Evolutionary conservation across 768 basidiomycete species (phyloP), one percentile per base, ranked within the genome.

Genomic region (Lepiota venenata): DNA sequence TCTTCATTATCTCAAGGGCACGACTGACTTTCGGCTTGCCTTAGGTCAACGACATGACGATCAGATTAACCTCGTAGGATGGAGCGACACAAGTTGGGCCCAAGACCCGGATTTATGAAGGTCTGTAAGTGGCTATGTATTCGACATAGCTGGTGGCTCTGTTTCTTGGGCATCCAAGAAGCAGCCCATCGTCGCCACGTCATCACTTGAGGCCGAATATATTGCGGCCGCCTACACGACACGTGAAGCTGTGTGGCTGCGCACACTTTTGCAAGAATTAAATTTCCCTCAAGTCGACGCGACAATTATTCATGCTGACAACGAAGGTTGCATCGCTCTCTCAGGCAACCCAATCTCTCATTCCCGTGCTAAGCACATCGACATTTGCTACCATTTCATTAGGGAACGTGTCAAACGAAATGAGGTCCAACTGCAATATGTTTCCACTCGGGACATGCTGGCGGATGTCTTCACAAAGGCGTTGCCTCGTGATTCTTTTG

Each of bases 141-240:
- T 66, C 51, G 62, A 64, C 36, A 27, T 68, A 12, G 64, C 61
- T 32, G 61, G 63, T n/a, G 47, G 67, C 1, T 56, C 65, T 3
- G 58, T 74, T 20, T 62, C 64, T 25, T 73, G 71, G 73, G 61
- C 56, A 21, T 64, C n/a, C 64, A 69, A 68, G 56, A 62, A 62
- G 45, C 73, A 75, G 48, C 45, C 60, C 1, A 58, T 68, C 20
- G 63, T 70, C 15, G 62, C 70, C 29, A 65, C 71, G 2, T 73
- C 72, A 8, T 71, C 64, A 9, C 61, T 62, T 2, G 71, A 74
- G 54, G 63, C 69, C 10, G 69, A 75, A 57, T 72, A 74, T 54
- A 64, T 73, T 53, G 64, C 69, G 8, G 55, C 60, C 2, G 60
- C 66, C 2, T 61, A 71, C 44, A 61, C 69, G 4, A 37, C 57